Conservation (phyloP, 2,329 filamentous ascomycete genomes). For the Xylaria sp. region DNA sequence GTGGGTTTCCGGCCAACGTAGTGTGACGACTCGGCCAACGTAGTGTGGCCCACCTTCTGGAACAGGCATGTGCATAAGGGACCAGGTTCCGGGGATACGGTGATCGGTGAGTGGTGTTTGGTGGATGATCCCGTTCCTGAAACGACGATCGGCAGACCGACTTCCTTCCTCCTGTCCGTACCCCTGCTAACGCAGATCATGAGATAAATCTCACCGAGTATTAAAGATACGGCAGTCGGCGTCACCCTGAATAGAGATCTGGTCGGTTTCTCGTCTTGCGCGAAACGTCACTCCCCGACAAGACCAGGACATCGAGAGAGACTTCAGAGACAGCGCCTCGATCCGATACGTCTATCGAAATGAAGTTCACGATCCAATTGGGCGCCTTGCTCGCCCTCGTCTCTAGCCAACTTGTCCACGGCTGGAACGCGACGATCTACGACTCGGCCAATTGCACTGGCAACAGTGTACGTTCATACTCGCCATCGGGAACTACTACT, state of each 20-base stretch:
- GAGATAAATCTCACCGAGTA: slow-evolving; percentile 1
- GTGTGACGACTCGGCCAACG: too few relatives aligned
- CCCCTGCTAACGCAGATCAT: slow-evolving; percentile 28
- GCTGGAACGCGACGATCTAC: slow-evolving; percentile 39
- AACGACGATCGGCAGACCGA: slow-evolving; percentile 30
- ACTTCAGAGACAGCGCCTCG: slow-evolving; percentile 8
- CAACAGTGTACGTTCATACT: slow-evolving; percentile 27
- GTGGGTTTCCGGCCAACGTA: too few relatives aligned
- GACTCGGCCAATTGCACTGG: slow-evolving; percentile 34
- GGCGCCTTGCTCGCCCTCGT: slow-evolving; percentile 30
- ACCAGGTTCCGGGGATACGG: slow-evolving; percentile 15
- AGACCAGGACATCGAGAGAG: neutral
- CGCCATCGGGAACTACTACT: neutral
- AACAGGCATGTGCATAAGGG: slow-evolving; percentile 25
- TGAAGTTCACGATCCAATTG: slow-evolving; percentile 28
- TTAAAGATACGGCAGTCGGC: slow-evolving; percentile 20
- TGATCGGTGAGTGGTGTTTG: slow-evolving; percentile 22
- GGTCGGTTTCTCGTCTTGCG: neutral
- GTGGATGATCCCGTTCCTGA: slow-evolving; percentile 30
- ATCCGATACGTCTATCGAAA: slow-evolving; percentile 6
- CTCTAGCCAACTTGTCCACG: slow-evolving; percentile 23
- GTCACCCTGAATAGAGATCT: neutral
- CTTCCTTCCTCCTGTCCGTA: slow-evolving; percentile 22
- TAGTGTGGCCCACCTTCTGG: slow-evolving; percentile 5
- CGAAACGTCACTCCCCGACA: slow-evolving; percentile 6